Base-by-base conservation (phyloP, 345 rosid species). In the Carallia pectinifolia region DNA sequence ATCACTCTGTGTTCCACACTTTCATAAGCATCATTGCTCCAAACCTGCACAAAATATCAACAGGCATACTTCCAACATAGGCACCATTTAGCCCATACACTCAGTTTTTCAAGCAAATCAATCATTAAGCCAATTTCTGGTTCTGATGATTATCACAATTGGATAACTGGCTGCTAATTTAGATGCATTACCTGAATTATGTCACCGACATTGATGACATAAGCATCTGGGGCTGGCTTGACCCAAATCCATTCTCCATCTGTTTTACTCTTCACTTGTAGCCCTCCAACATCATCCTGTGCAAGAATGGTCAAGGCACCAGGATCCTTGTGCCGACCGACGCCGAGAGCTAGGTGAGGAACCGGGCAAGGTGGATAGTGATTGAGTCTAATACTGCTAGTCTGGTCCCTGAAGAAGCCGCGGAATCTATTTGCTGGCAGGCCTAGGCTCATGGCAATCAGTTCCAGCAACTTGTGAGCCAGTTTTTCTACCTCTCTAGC, bases 221-320 rank as follows among this genome's bases (percentile, higher is more conserved):
- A 89, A 6, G 96, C 84, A 71, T 91, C 71, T 0, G 81, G 77
- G 40, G 58, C 75, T 2, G 96, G 89, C 62, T 72, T 80, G 19
- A 91, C 85, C 0, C 80, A 69, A 61, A 83, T 65, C 98, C 98
- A 93, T 60, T 76, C 83, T 6, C 94, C 94, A 39, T 90, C 96
- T 0, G 84, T 83, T 83, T 87, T 89, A 30, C 90, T 75, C 64
- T 79, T 80, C 9, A 93, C 88, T 81, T 93, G 83, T 9, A 93
- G 72, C 18, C 98, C 98, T 61, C 94, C 96, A 3, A 93, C 97
- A 6, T 80, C 75, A 64, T 93, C 98, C 65, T 93, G 94, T n/a
- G 88, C 84, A 30, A 91, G 83, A 17, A 91, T 80, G 1, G 97
- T 91, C 39, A 91, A 66, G 70, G 90, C 91, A 33, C 88, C 88